These are phyloP conservation scores for Tylopilus rubrobrunneus DNA, from an alignment of 768 basidiomycete species.

Conservation along the genomic window DNA sequence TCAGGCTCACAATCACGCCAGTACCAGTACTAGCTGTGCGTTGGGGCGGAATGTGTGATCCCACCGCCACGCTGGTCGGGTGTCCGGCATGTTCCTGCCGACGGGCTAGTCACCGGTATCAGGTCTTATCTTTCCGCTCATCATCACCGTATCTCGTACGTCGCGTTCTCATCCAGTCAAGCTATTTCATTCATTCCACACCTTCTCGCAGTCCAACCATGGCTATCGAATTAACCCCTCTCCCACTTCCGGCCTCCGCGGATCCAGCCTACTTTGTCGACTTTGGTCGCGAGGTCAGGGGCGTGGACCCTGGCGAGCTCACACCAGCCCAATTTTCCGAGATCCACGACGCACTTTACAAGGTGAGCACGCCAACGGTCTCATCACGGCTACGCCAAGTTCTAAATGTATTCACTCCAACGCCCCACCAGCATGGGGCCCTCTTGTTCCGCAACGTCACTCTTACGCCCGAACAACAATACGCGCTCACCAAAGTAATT, in stretches of 20 bases:
- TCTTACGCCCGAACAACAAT: slow-evolving; percentile 79
- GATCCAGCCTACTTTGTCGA: slow-evolving; percentile 61
- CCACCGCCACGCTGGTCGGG: background rate
- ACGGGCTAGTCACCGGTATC: background rate
- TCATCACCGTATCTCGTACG: background rate
- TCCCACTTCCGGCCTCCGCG: slow-evolving; percentile 71
- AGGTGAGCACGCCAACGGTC: slow-evolving; percentile 39
- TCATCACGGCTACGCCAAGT: background rate
- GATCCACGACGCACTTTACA: slow-evolving; percentile 71
- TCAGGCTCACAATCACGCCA: background rate
- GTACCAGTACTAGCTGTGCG: no score
- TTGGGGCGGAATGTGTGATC: background rate
- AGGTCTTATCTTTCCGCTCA: slow-evolving; percentile 2
- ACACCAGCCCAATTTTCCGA: slow-evolving; percentile 59
- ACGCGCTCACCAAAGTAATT: slow-evolving; percentile 74
- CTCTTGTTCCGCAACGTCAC: slow-evolving; percentile 71
- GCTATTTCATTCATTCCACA: background rate
- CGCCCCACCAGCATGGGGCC: slow-evolving; percentile 52
- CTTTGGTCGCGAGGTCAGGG: slow-evolving; percentile 77
- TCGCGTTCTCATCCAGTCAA: background rate
- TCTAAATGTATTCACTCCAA: background rate
- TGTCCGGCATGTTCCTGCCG: slow-evolving; percentile 4
- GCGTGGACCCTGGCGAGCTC: slow-evolving; percentile 62
- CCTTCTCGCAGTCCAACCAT: slow-evolving; percentile 33
- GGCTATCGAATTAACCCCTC: slow-evolving; percentile 62